Conservation (phyloP, 495 filamentous ascomycete genomes). For the Halenospora varia region DNA sequence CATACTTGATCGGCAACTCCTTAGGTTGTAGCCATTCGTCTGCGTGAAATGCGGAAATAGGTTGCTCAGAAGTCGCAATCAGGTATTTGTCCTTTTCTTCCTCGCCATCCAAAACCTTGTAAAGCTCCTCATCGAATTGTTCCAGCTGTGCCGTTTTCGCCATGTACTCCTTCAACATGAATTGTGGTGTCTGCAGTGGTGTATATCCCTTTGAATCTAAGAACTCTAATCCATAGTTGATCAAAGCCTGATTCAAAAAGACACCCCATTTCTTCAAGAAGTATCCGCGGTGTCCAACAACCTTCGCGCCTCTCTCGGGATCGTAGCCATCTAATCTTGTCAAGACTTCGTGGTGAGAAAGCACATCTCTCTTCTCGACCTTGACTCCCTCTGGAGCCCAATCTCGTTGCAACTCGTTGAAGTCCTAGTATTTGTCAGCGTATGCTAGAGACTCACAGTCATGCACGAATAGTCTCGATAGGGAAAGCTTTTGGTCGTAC, state of each 20-base stretch:
- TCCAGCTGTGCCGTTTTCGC: conserved; percentile 98
- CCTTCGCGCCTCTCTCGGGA: conserved; percentile 86
- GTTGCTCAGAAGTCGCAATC: conserved; percentile 96
- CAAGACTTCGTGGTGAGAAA: conserved; percentile 95
- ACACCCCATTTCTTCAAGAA: conserved; percentile 86
- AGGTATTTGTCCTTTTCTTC: conserved; percentile 90
- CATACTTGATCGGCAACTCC: conserved; percentile 88
- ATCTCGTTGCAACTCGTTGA: conserved; percentile 69
- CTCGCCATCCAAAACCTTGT: conserved; percentile 90
- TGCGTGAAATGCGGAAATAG: conserved; percentile 85
- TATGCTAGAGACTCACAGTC: neutral
- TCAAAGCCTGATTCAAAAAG: conserved; percentile 87
- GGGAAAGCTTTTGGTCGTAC: conserved; percentile 28
- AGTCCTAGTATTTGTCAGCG: conserved; percentile 47
- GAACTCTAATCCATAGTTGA: conserved; percentile 93
- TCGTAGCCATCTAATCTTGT: conserved; percentile 87
- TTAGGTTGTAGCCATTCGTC: conserved; percentile 87
- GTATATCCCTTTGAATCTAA: conserved; percentile 72
- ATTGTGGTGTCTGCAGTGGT: conserved; percentile 88
- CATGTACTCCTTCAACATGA: conserved; percentile 96
- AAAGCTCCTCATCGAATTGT: conserved; percentile 95
- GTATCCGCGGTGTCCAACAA: conserved; percentile 94
- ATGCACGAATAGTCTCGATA: no score
- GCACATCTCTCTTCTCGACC: conserved; percentile 64
- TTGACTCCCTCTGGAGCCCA: conserved; percentile 75